phyloP scores from a whole-genome alignment of 495 filamentous ascomycete species.

The Hypoxylon cercidicola region DNA sequence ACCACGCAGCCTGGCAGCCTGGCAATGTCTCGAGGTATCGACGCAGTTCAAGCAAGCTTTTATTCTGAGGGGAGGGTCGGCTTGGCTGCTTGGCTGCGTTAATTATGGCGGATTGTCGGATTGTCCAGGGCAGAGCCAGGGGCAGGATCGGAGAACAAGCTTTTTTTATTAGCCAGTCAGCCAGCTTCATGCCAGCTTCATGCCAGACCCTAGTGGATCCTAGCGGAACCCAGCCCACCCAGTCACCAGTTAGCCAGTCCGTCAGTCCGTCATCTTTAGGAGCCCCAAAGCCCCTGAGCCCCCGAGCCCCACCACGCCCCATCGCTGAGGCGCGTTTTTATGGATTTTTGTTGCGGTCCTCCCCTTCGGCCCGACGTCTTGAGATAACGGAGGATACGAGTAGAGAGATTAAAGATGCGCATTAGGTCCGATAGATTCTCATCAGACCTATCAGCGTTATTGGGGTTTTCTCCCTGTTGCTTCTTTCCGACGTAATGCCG shows the following conservation, averaged over 20 bases:
- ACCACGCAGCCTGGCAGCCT: constrained; percentile 13
- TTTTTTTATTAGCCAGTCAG: constrained; percentile 11
- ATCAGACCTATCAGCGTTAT: not conserved
- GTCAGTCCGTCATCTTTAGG: too few species aligned
- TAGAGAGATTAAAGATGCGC: constrained; percentile 30
- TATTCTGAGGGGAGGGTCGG: constrained; percentile 14
- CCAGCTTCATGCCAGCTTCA: too few species aligned
- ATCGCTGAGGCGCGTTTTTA: constrained; percentile 19
- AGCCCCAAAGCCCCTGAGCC: too few species aligned
- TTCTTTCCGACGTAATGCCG: not conserved
- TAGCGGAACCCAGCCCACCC: too few species aligned
- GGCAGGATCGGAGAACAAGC: constrained; percentile 28
- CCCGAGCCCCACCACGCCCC: constrained; percentile 11
- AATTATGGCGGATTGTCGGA: constrained; percentile 7
- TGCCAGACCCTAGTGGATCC: too few species aligned
- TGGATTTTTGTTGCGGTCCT: constrained; percentile 18
- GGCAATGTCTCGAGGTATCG: not conserved
- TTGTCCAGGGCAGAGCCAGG: constrained; percentile 9
- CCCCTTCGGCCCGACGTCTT: constrained; percentile 16
- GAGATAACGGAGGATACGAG: constrained; percentile 14
- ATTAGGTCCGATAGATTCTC: not conserved
- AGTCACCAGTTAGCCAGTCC: too few species aligned
- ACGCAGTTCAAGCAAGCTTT: constrained; percentile 37
- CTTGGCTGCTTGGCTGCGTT: constrained; percentile 23
- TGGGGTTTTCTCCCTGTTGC: too few species aligned